Evolutionary conservation across 2,329 filamentous ascomycete genomes (phyloP).

Genomic region (Penicillium sumatraense): DNA sequence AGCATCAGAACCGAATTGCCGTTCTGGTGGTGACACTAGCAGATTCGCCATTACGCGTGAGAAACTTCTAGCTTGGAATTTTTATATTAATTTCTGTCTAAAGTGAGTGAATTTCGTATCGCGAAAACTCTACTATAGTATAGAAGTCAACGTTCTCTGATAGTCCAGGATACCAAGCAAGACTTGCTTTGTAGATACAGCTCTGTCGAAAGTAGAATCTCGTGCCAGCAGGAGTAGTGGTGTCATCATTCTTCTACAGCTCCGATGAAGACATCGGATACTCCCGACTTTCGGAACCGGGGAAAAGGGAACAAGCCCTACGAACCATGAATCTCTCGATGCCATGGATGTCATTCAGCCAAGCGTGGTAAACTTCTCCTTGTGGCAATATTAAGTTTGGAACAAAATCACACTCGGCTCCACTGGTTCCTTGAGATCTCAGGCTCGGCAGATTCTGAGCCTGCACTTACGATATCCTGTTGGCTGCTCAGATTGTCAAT

Average conservation of each 20-base stretch:
- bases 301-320: background rate
- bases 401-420: slow-evolving; percentile 5
- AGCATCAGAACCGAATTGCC: background rate
- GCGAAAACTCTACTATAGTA: background rate
- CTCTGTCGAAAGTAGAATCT: background rate
- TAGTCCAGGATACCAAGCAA: too few relatives aligned
- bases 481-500: slow-evolving; percentile 8
- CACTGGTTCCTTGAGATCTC: slow-evolving; percentile 7
- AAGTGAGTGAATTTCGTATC: background rate
- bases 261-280: background rate
- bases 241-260: background rate
- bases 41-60: slow-evolving; percentile 1
- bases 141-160: too few relatives aligned
- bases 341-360: background rate
- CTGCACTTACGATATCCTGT: slow-evolving; percentile 4
- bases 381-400: slow-evolving; percentile 1
- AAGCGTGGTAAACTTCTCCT: background rate
- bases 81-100: background rate
- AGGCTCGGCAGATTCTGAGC: background rate
- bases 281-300: background rate
- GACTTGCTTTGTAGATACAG: background rate
- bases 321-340: background rate
- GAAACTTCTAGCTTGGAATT: slow-evolving; percentile 3
- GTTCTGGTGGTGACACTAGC: background rate
- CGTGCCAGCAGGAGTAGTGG: too few relatives aligned